phyloP scores from a whole-genome alignment of 345 rosid genomes.

The Sisymbrium irio region DNA sequence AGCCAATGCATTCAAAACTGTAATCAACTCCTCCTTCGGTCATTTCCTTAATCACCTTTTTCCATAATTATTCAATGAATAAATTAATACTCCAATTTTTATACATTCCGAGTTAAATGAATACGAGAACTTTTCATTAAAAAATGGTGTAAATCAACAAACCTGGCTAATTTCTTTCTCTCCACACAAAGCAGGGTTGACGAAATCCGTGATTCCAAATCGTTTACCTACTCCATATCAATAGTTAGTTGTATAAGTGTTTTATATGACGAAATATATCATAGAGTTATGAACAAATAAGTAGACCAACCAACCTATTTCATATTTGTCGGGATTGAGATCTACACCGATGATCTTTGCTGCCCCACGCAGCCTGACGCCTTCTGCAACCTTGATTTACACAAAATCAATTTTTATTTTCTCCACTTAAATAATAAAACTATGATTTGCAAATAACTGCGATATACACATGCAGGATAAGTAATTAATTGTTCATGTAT shows the following conservation, averaged over 20 bases:
- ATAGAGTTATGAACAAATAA: background rate
- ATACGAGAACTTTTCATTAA: background rate
- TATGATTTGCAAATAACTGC: background rate
- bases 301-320: slow-evolving; percentile 36
- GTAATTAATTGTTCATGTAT: background rate
- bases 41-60: slow-evolving; percentile 57
- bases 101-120: background rate
- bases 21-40: slow-evolving; percentile 75
- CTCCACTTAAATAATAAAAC: no score
- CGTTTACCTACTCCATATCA: slow-evolving; percentile 42
- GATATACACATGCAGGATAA: background rate
- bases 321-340: slow-evolving; percentile 58
- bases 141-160: background rate
- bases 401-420: background rate
- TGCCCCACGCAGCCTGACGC: slow-evolving; percentile 57
- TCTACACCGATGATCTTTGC: slow-evolving; percentile 67
- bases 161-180: slow-evolving; percentile 47
- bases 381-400: slow-evolving; percentile 55
- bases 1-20: slow-evolving; percentile 76
- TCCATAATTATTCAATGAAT: background rate
- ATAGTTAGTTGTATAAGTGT: background rate
- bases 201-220: slow-evolving; percentile 66
- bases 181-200: slow-evolving; percentile 50
- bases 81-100: background rate
- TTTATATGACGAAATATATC: background rate